Evolutionary conservation across 805 yeast genomes (phyloP).

Genomic region (Pichia membranifaciens): DNA sequence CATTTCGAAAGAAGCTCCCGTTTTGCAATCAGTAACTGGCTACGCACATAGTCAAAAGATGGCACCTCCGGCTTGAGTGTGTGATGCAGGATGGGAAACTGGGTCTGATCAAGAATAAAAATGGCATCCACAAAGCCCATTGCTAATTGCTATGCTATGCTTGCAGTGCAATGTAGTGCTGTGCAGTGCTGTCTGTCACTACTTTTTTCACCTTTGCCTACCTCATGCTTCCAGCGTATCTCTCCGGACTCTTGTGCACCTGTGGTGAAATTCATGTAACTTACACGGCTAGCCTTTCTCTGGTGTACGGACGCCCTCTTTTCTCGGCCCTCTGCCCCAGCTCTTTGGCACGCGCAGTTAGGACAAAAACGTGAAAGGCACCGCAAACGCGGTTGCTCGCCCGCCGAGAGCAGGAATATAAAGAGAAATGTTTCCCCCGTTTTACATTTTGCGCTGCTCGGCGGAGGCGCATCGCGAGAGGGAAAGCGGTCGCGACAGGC

Average conservation of each 20-base stretch:
- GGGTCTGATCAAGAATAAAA: constrained; percentile 26
- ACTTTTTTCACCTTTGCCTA: too few species aligned
- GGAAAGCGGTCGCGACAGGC: background rate
- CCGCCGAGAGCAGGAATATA: background rate
- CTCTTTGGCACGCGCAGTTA: too few species aligned
- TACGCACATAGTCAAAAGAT: constrained; percentile 22
- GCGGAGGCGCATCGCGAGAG: background rate
- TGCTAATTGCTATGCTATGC: background rate
- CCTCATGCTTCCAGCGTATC: too few species aligned
- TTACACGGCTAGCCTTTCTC: too few species aligned
- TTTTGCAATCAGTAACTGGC: constrained; percentile 19
- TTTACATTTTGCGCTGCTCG: background rate
- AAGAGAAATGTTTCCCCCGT: background rate
- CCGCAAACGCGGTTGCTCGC: background rate
- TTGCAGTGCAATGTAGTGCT: too few species aligned
- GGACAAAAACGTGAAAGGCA: too few species aligned
- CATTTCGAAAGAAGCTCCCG: constrained; percentile 10
- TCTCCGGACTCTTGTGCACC: too few species aligned
- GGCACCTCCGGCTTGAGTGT: constrained; percentile 22
- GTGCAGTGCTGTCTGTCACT: too few species aligned
- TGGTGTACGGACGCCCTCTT: too few species aligned
- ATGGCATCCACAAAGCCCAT: constrained; percentile 32
- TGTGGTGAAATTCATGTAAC: too few species aligned
- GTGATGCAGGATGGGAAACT: constrained; percentile 14
- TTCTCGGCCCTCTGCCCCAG: too few species aligned